Conservation (phyloP, 1,139 yeast genomes). For the Lipomyces yarrowii region DNA sequence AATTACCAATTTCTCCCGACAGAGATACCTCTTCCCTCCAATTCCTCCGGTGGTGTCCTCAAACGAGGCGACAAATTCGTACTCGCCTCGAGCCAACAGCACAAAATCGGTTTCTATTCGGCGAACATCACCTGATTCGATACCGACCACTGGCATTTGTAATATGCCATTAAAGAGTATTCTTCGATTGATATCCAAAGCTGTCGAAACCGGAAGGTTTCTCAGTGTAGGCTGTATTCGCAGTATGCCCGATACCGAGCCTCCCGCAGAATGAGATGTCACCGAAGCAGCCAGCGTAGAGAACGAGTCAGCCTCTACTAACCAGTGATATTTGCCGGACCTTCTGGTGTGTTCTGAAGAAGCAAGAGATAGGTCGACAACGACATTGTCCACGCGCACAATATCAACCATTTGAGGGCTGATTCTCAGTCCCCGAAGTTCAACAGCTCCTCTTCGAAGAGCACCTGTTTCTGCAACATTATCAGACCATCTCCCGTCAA, state of each 20-base stretch:
- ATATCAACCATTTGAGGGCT: slow-evolving; percentile 47
- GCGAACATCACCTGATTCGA: slow-evolving; percentile 50
- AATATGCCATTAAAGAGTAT: slow-evolving; percentile 65
- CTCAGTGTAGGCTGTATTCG: slow-evolving; percentile 63
- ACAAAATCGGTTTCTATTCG: slow-evolving; percentile 57
- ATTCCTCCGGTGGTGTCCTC: slow-evolving; percentile 47
- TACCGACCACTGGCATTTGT: slow-evolving; percentile 53
- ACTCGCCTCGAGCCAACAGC: slow-evolving; percentile 69
- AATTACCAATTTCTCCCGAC: slow-evolving; percentile 25
- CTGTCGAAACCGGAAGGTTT: slow-evolving; percentile 27
- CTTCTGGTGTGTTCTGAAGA: slow-evolving; percentile 16
- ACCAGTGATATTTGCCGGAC: slow-evolving; percentile 27
- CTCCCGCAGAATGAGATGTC: slow-evolving; percentile 29
- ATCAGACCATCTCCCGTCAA: slow-evolving; percentile 68
- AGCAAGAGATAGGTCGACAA: slow-evolving; percentile 13
- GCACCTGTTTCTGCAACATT: slow-evolving; percentile 1
- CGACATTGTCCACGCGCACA: slow-evolving; percentile 16
- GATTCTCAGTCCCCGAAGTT: slow-evolving; percentile 65
- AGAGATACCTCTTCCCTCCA: slow-evolving; percentile 17
- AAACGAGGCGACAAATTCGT: slow-evolving; percentile 75
- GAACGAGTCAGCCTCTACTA: slow-evolving; percentile 33
- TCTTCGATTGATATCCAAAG: slow-evolving; percentile 48
- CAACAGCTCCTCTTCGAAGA: slow-evolving; percentile 57
- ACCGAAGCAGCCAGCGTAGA: slow-evolving; percentile 35
- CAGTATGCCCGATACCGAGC: slow-evolving; percentile 53